Conservation (phyloP, 306 rosid genomes). For the Quercus alba region DNA sequence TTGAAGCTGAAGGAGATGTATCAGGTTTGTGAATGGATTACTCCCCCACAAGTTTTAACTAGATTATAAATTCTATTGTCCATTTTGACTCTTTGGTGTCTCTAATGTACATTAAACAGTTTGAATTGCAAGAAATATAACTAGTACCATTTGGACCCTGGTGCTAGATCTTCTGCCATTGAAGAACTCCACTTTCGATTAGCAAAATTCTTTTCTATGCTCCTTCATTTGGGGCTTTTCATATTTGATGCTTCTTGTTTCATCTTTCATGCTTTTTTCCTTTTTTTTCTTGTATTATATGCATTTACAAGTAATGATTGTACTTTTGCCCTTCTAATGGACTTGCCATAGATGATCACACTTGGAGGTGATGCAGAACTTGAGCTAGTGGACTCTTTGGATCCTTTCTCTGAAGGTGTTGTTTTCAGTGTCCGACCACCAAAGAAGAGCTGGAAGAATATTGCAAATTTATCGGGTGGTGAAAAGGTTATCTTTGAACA, state of each 20-base stretch:
- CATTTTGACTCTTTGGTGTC: not conserved
- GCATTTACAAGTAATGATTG: not conserved
- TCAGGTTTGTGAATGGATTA: conserved; percentile 55
- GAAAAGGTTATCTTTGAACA: conserved; percentile 63
- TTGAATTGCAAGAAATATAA: not conserved
- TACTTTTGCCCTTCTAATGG: not conserved
- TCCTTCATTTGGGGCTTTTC: not conserved
- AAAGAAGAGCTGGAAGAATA: conserved; percentile 97
- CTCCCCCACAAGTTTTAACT: not conserved
- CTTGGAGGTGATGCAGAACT: conserved; percentile 99
- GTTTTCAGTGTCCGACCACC: conserved; percentile 98
- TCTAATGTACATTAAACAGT: not conserved
- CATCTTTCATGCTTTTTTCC: not conserved
- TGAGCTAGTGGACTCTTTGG: conserved; percentile 91
- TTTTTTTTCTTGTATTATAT: not conserved
- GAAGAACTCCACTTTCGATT: not conserved
- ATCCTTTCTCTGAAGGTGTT: conserved; percentile 96
- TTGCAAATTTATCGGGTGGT: conserved; percentile 95
- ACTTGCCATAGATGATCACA: conserved; percentile 71
- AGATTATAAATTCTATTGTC: not conserved
- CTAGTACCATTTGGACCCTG: not conserved
- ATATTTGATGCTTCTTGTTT: not conserved
- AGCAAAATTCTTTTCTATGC: not conserved
- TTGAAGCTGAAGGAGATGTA: conserved; percentile 94
- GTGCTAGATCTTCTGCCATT: not conserved